phyloP scores from a whole-genome alignment of 768 basidiomycete genomes.

The Leccinum imitatum region DNA sequence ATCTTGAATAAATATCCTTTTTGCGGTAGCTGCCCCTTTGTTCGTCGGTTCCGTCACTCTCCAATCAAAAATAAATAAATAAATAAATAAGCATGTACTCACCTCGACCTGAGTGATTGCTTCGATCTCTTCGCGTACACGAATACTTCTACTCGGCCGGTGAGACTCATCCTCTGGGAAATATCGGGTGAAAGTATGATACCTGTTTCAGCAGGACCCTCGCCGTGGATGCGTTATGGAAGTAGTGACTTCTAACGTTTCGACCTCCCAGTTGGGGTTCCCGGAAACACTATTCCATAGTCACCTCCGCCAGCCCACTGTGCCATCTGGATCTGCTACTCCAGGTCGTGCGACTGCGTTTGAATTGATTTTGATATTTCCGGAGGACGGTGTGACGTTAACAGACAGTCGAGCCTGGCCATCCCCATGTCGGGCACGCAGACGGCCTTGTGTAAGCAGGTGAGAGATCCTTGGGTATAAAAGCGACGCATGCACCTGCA shows the following conservation, averaged over 20 bases:
- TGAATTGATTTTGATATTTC: constrained; percentile 28
- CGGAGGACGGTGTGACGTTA: constrained; percentile 30
- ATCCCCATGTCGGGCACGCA: constrained; percentile 27
- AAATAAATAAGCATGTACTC: not conserved
- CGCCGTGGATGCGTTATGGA: constrained; percentile 33
- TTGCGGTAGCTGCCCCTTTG: not conserved
- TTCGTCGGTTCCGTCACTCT: not conserved
- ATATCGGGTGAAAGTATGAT: constrained; percentile 20
- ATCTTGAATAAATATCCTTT: not conserved
- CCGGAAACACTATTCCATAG: constrained; percentile 21
- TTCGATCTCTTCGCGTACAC: constrained; percentile 24
- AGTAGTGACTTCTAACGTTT: constrained; percentile 31
- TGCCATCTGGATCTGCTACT: constrained; percentile 22
- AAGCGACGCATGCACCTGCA: constrained; percentile 16
- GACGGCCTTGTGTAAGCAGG: constrained; percentile 30
- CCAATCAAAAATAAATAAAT: constrained; percentile 1
- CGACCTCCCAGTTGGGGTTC: constrained; percentile 27
- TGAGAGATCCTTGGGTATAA: constrained; percentile 31
- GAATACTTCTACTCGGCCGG: constrained; percentile 20
- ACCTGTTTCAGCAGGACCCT: constrained; percentile 32
- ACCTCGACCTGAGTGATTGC: constrained; percentile 4
- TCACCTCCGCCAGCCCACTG: constrained; percentile 8
- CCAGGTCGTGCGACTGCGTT: constrained; percentile 29
- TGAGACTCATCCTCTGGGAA: constrained; percentile 27
- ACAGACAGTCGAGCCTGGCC: constrained; percentile 17